These are phyloP conservation scores for Paraphaeosphaeria sporulosa DNA, from an alignment of 2,329 filamentous ascomycete genomes.

Conservation along the genomic window DNA sequence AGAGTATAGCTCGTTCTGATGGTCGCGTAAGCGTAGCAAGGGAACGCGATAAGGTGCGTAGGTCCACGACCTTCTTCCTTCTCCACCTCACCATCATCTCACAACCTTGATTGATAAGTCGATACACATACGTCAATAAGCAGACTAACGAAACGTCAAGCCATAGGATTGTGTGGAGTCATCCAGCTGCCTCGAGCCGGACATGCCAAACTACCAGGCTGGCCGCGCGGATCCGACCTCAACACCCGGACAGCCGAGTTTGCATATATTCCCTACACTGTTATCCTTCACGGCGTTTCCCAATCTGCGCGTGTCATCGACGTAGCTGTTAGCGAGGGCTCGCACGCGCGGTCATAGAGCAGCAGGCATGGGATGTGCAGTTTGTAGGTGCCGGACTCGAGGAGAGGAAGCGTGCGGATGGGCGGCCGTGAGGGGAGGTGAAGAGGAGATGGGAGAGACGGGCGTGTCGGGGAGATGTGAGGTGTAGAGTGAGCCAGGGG, in stretches of 20 bases:
- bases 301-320: conserved; percentile 6
- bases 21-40: too few relatives aligned
- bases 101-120: too few relatives aligned
- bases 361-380: conserved; percentile 2
- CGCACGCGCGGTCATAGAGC: neutral
- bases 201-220: neutral
- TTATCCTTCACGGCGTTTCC: neutral
- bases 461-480: neutral
- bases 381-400: conserved; percentile 7
- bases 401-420: neutral
- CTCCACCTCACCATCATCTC: neutral
- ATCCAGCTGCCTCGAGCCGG: neutral
- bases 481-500: conserved; percentile 1
- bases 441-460: neutral
- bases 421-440: neutral
- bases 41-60: too few relatives aligned
- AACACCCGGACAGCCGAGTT: neutral
- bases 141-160: neutral
- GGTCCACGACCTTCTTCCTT: too few relatives aligned
- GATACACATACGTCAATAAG: neutral
- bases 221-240: neutral
- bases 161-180: neutral
- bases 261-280: neutral
- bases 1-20: too few relatives aligned
- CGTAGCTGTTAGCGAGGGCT: neutral